These are phyloP conservation scores for Seminavis robusta DNA, from an alignment of 108 stramenopile species.

Conservation along the genomic window DNA sequence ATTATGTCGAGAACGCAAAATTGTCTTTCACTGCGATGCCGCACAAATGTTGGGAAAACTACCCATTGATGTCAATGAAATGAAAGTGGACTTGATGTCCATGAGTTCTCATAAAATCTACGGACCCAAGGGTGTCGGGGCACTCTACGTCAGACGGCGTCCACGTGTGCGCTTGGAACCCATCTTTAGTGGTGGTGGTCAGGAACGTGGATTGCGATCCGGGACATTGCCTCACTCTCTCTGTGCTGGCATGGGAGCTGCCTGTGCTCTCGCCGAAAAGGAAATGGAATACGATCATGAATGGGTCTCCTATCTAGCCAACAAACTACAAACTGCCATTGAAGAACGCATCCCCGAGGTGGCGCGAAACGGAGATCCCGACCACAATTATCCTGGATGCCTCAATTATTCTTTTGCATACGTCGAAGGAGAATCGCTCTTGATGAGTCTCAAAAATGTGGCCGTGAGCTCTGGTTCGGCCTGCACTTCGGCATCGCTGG, in stretches of 20 bases:
- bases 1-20: conserved; percentile 89
- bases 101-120: conserved; percentile 98
- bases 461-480: conserved; percentile 97
- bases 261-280: conserved; percentile 81
- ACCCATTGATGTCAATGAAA: conserved; percentile 92
- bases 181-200: conserved; percentile 95
- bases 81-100: conserved; percentile 94
- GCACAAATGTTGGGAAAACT: conserved; percentile 98
- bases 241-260: conserved; percentile 93
- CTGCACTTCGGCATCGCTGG: conserved; percentile 96
- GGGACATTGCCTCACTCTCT: conserved; percentile 90
- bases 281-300: conserved; percentile 85
- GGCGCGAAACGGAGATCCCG: conserved; percentile 89
- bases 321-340: conserved; percentile 84
- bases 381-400: conserved; percentile 89
- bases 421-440: conserved; percentile 96
- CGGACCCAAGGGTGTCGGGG: conserved; percentile 99
- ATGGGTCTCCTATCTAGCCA: conserved; percentile 71
- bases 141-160: conserved; percentile 91
- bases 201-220: conserved; percentile 92
- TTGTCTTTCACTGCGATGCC: conserved; percentile 97
- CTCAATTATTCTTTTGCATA: conserved; percentile 98
- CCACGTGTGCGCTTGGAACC: conserved; percentile 98
- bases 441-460: conserved; percentile 98
- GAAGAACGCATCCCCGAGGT: conserved; percentile 84